These are phyloP conservation scores for Tulasnella sp. DNA, from an alignment of 768 basidiomycete species.

Conservation along the genomic window DNA sequence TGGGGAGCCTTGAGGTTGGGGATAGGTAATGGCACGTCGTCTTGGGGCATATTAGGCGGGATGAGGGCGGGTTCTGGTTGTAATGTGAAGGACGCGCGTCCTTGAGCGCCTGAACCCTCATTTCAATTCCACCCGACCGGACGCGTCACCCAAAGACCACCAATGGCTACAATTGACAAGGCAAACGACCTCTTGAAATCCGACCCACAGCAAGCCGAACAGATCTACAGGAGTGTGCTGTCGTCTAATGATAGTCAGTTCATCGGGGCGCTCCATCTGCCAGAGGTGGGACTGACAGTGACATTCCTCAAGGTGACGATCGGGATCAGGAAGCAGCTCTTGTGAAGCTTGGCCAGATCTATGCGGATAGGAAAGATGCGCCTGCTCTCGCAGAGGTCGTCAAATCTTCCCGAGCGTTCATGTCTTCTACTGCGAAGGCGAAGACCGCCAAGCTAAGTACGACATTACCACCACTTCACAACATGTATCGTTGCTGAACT, in stretches of 20 bases:
- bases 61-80: neutral
- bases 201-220: slow-evolving; percentile 54
- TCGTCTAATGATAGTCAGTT: slow-evolving; percentile 6
- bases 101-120: slow-evolving; percentile 21
- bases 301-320: slow-evolving; percentile 32
- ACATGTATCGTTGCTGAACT: slow-evolving; percentile 9
- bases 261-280: neutral
- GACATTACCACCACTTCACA: slow-evolving; percentile 21
- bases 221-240: slow-evolving; percentile 59
- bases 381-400: slow-evolving; percentile 79
- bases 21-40: slow-evolving; percentile 73
- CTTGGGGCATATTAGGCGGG: slow-evolving; percentile 47
- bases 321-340: slow-evolving; percentile 79
- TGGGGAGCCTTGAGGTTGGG: slow-evolving; percentile 80
- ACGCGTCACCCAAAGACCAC: slow-evolving; percentile 20
- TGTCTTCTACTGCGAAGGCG: slow-evolving; percentile 91
- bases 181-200: slow-evolving; percentile 40
- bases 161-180: slow-evolving; percentile 34
- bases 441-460: slow-evolving; percentile 93
- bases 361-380: slow-evolving; percentile 83
- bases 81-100: slow-evolving; percentile 17
- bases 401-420: slow-evolving; percentile 70
- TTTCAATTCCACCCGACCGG: slow-evolving; percentile 23
- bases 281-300: neutral
- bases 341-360: slow-evolving; percentile 74